Evolutionary conservation across 371 early-diverging fungal species (phyloP).

Genomic region (Haplosporangium sp.): DNA sequence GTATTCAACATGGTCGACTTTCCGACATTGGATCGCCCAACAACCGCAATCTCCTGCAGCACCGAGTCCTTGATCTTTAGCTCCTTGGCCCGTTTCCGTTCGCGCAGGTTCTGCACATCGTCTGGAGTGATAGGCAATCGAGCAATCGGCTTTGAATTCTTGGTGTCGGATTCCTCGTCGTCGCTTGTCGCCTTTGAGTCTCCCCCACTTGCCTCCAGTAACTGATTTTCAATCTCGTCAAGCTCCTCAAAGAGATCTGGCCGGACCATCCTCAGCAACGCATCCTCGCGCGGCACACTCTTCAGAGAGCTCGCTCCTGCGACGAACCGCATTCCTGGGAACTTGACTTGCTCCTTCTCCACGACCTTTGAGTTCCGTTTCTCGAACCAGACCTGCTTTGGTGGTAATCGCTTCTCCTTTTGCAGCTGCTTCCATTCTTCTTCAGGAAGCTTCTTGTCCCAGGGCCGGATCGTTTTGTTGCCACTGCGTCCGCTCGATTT

Average conservation of each 20-base stretch:
- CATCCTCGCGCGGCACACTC: constrained; percentile 58
- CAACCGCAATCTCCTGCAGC: constrained; percentile 42
- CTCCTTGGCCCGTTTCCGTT: constrained; percentile 19
- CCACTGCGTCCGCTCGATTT: constrained; percentile 18
- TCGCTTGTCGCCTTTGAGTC: neutral
- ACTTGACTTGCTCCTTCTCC: constrained; percentile 55
- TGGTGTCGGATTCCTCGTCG: constrained; percentile 17
- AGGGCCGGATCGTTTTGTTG: constrained; percentile 49
- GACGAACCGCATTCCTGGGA: constrained; percentile 62
- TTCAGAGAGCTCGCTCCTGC: constrained; percentile 59
- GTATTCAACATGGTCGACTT: constrained; percentile 82
- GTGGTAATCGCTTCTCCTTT: constrained; percentile 24
- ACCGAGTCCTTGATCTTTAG: constrained; percentile 28
- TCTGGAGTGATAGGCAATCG: constrained; percentile 9
- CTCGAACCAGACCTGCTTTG: constrained; percentile 50
- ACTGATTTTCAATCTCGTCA: constrained; percentile 24
- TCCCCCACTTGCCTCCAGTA: constrained; percentile 41
- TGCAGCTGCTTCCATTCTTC: constrained; percentile 35
- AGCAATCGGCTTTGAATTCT: neutral
- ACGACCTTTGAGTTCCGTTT: constrained; percentile 28
- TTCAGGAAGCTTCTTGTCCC: constrained; percentile 32
- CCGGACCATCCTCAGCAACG: constrained; percentile 27
- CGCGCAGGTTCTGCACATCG: constrained; percentile 19
- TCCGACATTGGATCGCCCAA: constrained; percentile 83
- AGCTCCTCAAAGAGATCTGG: constrained; percentile 45